These are phyloP conservation scores for Melampsora americana DNA, from an alignment of 1,284 basidiomycete species.

Conservation along the genomic window DNA sequence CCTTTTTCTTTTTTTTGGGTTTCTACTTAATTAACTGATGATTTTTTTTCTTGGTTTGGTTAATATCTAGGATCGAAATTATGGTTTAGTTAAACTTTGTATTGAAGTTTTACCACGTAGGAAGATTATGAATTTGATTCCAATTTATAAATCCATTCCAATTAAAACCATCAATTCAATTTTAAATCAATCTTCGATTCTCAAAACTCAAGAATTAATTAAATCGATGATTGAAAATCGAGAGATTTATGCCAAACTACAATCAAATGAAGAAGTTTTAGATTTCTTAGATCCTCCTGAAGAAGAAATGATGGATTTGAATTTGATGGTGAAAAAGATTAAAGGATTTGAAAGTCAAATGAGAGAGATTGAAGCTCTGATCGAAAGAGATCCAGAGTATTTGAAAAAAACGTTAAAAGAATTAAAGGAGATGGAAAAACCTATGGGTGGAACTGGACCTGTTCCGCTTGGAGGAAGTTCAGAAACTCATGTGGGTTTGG, in stretches of 20 bases:
- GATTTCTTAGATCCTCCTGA: neutral
- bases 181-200: neutral
- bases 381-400: constrained; percentile 23
- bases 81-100: constrained; percentile 26
- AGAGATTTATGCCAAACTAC: constrained; percentile 2
- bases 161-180: constrained; percentile 1
- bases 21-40: too few relatives aligned
- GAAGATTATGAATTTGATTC: constrained; percentile 19
- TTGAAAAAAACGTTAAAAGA: constrained; percentile 14
- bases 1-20: neutral
- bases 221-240: constrained; percentile 26
- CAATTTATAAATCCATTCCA: constrained; percentile 35
- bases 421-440: constrained; percentile 7
- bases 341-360: constrained; percentile 10
- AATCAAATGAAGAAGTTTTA: neutral
- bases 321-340: constrained; percentile 11
- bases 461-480: neutral
- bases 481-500: too few relatives aligned
- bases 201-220: neutral
- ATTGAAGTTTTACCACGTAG: constrained; percentile 15
- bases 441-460: neutral
- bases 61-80: constrained; percentile 31
- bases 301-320: neutral
- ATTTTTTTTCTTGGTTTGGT: neutral
- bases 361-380: constrained; percentile 3